Conservation (phyloP, 495 filamentous ascomycete genomes). For the Friedmanniomyces endolithicus region DNA sequence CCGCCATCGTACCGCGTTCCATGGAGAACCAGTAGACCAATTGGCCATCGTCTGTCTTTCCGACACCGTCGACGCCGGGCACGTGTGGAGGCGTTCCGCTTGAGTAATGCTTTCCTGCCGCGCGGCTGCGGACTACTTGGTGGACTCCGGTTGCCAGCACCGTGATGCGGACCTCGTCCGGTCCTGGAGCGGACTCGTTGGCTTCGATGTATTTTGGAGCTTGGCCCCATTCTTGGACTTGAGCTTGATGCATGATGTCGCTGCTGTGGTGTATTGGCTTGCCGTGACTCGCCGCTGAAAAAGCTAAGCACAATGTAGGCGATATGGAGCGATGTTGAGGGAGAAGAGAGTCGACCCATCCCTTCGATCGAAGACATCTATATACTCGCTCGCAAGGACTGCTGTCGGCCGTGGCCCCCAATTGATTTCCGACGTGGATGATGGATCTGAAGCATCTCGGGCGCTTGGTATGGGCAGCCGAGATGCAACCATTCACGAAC, state of each 20-base stretch:
- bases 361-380: too few species aligned
- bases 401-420: too few species aligned
- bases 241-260: constrained; percentile 17
- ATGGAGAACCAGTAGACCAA: constrained; percentile 32
- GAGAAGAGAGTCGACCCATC: too few species aligned
- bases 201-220: constrained; percentile 15
- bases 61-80: constrained; percentile 21
- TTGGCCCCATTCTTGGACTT: constrained; percentile 20
- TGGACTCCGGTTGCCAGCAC: constrained; percentile 33
- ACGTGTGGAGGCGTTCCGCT: constrained; percentile 28
- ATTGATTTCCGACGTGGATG: too few species aligned
- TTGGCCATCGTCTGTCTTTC: constrained; percentile 25
- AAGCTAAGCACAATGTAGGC: not conserved
- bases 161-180: constrained; percentile 21
- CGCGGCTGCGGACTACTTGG: constrained; percentile 34
- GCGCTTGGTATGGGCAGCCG: too few species aligned
- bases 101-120: constrained; percentile 34
- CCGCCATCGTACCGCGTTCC: constrained; percentile 12
- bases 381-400: too few species aligned
- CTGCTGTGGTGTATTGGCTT: not conserved
- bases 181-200: constrained; percentile 1
- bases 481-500: too few species aligned
- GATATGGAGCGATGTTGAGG: not conserved
- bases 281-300: not conserved
- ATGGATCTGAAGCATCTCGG: too few species aligned